Conservation (phyloP, 140 eudicot genomes). For the Flaveria floridana region DNA sequence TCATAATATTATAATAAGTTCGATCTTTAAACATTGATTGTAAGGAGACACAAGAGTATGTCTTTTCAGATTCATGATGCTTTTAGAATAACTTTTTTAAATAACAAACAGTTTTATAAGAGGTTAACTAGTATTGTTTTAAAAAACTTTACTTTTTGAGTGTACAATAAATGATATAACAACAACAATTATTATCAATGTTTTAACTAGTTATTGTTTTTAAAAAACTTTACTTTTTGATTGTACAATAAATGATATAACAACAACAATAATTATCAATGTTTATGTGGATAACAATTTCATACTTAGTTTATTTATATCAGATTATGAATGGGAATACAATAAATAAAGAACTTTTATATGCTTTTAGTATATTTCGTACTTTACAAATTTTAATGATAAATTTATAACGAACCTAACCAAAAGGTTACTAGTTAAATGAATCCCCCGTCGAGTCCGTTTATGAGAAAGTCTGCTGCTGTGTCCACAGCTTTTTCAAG, state of each 20-base stretch:
- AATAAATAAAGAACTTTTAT: neutral
- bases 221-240: neutral
- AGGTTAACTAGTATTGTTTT: too few species aligned
- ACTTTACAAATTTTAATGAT: neutral
- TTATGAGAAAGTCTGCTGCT: too few species aligned
- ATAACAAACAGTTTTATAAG: too few species aligned
- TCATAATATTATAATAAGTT: too few species aligned
- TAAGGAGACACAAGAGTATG: too few species aligned
- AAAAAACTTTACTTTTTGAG: neutral
- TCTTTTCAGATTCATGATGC: too few species aligned
- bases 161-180: neutral
- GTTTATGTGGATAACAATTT: neutral
- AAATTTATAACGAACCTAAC: neutral
- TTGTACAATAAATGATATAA: neutral
- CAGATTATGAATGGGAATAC: neutral
- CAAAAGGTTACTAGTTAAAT: neutral
- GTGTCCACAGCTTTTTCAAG: too few species aligned
- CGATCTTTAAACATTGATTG: too few species aligned
- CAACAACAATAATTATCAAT: neutral
- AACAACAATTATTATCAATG: neutral
- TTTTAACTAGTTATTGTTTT: neutral
- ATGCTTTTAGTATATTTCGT: neutral
- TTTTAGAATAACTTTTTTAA: too few species aligned
- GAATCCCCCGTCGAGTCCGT: too few species aligned
- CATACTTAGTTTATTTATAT: neutral